These are phyloP conservation scores for Chytriomyces sp. DNA, from an alignment of 192 early-diverging fungal species.

Conservation along the genomic window DNA sequence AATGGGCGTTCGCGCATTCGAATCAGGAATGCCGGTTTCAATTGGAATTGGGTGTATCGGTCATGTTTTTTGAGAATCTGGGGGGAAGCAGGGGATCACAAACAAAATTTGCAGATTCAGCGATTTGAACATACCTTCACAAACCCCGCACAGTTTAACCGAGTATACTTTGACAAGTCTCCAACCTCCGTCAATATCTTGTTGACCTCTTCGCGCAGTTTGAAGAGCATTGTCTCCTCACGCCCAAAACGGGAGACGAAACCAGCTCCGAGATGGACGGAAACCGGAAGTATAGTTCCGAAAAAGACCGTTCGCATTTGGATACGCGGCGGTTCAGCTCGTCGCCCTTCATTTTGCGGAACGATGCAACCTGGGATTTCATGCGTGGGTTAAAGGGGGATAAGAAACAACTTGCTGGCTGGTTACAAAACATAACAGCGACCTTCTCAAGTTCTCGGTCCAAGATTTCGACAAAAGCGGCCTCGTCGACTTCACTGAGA, in stretches of 20 bases:
- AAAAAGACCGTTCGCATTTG: constrained; percentile 48
- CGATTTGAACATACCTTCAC: constrained; percentile 39
- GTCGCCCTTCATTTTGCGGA: constrained; percentile 59
- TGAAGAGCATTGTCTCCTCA: constrained; percentile 14
- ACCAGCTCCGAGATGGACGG: constrained; percentile 29
- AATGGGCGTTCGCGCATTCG: constrained; percentile 63
- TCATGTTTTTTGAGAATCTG: constrained; percentile 98
- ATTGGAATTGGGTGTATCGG: constrained; percentile 84
- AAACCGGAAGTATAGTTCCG: constrained; percentile 30
- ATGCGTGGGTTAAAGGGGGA: constrained; percentile 8
- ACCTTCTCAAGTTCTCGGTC: constrained; percentile 92
- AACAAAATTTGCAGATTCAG: background rate
- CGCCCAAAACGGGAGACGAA: constrained; percentile 14
- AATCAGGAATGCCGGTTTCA: constrained; percentile 75
- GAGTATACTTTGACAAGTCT: constrained; percentile 57
- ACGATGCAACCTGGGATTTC: constrained; percentile 49
- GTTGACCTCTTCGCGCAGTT: constrained; percentile 46
- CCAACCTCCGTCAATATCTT: constrained; percentile 50
- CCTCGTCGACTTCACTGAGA: constrained; percentile 86
- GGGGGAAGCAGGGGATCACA: background rate
- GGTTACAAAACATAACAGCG: background rate
- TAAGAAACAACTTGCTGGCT: no score
- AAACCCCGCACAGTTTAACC: constrained; percentile 57
- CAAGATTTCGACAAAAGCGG: constrained; percentile 80
- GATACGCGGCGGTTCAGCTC: constrained; percentile 57